Conservation (phyloP, 179 eudicot genomes). For the Actinidia arguta region DNA sequence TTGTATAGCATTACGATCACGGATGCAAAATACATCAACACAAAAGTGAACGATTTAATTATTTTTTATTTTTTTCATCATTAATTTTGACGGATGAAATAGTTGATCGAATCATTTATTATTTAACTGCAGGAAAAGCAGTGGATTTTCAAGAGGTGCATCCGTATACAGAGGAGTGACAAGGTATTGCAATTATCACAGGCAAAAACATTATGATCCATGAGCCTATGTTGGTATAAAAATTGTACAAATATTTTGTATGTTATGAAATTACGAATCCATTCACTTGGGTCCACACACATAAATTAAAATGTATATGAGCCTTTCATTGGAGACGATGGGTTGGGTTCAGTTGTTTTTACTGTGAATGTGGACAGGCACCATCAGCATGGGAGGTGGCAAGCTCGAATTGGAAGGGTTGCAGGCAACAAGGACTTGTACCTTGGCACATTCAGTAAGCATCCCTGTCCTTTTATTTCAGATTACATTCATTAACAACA, state of each 20-base stretch:
- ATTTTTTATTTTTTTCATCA: too few species aligned
- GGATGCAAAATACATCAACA: too few species aligned
- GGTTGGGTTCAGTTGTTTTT: constrained; percentile 16
- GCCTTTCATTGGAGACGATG: not conserved
- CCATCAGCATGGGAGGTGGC: constrained; percentile 95
- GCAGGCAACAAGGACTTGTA: constrained; percentile 93
- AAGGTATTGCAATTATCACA: constrained; percentile 37
- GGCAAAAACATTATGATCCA: too few species aligned
- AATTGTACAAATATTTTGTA: not conserved
- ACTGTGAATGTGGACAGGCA: constrained; percentile 50
- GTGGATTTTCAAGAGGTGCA: constrained; percentile 91
- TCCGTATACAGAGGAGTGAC: constrained; percentile 93
- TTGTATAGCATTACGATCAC: not conserved
- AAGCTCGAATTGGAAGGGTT: constrained; percentile 87
- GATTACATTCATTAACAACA: not conserved
- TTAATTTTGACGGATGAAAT: not conserved
- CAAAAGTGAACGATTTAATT: too few species aligned
- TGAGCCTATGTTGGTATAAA: too few species aligned
- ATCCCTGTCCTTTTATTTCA: too few species aligned
- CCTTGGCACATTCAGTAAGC: constrained; percentile 88
- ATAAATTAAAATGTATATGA: not conserved
- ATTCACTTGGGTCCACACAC: not conserved
- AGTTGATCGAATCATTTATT: too few species aligned
- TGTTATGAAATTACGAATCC: not conserved
- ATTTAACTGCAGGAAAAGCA: constrained; percentile 64